These are phyloP conservation scores for Pseudozyma sp. DNA, from an alignment of 1,284 basidiomycete genomes.

Conservation along the genomic window DNA sequence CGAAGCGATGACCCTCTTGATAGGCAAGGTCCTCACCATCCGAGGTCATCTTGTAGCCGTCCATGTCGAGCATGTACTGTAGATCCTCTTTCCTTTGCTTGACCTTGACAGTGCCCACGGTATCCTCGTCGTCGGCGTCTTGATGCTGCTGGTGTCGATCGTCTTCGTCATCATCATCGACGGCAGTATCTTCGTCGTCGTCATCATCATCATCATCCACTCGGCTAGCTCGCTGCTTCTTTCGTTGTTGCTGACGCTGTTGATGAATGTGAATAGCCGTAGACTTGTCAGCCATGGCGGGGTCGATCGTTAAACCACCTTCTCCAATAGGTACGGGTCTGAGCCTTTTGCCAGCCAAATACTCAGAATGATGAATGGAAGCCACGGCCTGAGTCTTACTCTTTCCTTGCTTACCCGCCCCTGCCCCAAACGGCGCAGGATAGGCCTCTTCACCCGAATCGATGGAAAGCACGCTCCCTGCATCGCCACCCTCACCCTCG, in stretches of 20 bases:
- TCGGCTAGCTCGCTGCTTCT: neutral
- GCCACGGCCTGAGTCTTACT: conserved; percentile 37
- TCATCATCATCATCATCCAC: neutral
- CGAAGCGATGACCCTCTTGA: conserved; percentile 61
- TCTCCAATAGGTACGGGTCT: conserved; percentile 33
- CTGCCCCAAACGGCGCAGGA: conserved; percentile 51
- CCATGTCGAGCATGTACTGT: conserved; percentile 67
- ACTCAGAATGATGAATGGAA: conserved; percentile 35
- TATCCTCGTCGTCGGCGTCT: conserved; percentile 17
- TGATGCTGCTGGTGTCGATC: conserved; percentile 7
- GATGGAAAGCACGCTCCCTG: conserved; percentile 1
- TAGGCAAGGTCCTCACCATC: conserved; percentile 62
- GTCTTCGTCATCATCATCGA: conserved; percentile 20
- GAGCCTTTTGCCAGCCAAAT: conserved; percentile 31
- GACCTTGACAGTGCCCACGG: conserved; percentile 30
- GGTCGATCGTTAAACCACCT: conserved; percentile 24
- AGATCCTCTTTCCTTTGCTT: conserved; percentile 41
- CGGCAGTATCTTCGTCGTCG: conserved; percentile 19
- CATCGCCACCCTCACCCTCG: conserved; percentile 13
- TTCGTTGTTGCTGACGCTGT: conserved; percentile 20
- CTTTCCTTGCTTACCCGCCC: neutral
- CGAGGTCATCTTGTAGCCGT: conserved; percentile 67
- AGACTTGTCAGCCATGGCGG: conserved; percentile 38
- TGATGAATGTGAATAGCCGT: conserved; percentile 26
- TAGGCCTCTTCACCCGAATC: conserved; percentile 48